Base-by-base conservation (phyloP, 2,329 filamentous ascomycete genomes). In the Pyrenophora tritici-repentis region DNA sequence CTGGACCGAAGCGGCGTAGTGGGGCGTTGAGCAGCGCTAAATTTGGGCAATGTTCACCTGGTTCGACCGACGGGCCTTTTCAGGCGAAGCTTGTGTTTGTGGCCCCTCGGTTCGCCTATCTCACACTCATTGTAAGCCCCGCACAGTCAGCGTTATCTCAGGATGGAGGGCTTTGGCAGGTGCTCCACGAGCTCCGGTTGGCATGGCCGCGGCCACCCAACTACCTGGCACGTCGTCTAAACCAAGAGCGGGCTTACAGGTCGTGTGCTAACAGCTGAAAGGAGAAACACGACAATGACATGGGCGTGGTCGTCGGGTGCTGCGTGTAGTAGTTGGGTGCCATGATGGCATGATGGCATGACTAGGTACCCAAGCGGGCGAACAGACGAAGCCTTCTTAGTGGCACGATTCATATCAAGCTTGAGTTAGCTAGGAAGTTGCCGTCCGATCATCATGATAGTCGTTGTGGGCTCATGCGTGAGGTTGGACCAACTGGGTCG, bases 381-480 rank as follows among this genome's bases (percentile, higher is more conserved):
- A 54, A 46, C 43, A 45, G 33, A 45, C 32, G 50, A 49, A 43
- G 47, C 47, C 41, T 48, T 47, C 14, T 24, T 24, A 50, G 48
- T 51, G 57, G 50, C 52, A 55, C 44, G 62, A 38, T 46, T 55
- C 50, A 48, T 50, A 50, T 39, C 43, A 50, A 51, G 56, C 53
- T 63, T 60, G 58, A 50, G 54, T 49, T 46, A 48, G 48, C 48
- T 46, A 50, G 56, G 59, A 53, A 47, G 36, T 49, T 50, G 42
- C 44, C 34, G 56, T 42, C 43, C 39, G 56, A 48, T 58, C 62
- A 63, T 62, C 50, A 50, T 52, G 50, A 54, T 61, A 57, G 58
- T 56, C 52, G 58, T 53, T 50, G 53, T 42, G 56, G 61, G 35
- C 43, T 53, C 51, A 22, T 42, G 49, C 51, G 20, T 42, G 49